Base-by-base conservation (phyloP, 306 rosid genomes). In the Trifolium subterraneum region DNA sequence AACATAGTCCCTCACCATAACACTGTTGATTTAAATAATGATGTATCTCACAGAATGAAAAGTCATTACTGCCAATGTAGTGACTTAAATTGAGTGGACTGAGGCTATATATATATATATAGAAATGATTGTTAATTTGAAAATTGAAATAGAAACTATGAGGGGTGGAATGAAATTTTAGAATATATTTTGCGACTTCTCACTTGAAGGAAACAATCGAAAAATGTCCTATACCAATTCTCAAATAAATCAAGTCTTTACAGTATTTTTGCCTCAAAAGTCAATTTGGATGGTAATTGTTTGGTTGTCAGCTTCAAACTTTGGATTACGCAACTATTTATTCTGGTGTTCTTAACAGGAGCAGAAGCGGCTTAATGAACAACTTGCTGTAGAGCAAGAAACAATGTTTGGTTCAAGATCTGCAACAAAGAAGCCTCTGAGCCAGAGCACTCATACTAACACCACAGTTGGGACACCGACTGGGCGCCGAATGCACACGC, bases 401-500 rank as follows among this genome's bases (percentile, higher is more conserved):
- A 77, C 86, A 80, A 74, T 81, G 74, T 91, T 79, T 85, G 97
- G 97, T 73, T 85, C 92, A n/a, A 89, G 75, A 83, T 88, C 94
- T 8, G 79, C 89, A 29, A 54, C 89, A 7, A 93, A 89, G 79
- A 93, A 91, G 82, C 96, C 96, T 23, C 71, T 89, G 42, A 87
- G 94, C 72, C 97, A 80, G 76, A 91, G 84, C 86, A 77, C 79
- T 16, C 80, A 29, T 64, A 75, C 47, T 25, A 93, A 91, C 83
- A 78, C 84, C 70, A 36, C 72, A 64, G 47, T 66, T 10, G 94
- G 89, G 74, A 91, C 98, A 36, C 98, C 98, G 14, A 74, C 18
- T 0, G 87, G 88, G 64, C 97, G 89, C 5, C 88, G 96, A 22
- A 10, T 75, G 33, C 79, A 56, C 45, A 81, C 90, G 45, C 82